phyloP scores from a whole-genome alignment of 176 grass and related monocot genomes.

The Musa itinerans region DNA sequence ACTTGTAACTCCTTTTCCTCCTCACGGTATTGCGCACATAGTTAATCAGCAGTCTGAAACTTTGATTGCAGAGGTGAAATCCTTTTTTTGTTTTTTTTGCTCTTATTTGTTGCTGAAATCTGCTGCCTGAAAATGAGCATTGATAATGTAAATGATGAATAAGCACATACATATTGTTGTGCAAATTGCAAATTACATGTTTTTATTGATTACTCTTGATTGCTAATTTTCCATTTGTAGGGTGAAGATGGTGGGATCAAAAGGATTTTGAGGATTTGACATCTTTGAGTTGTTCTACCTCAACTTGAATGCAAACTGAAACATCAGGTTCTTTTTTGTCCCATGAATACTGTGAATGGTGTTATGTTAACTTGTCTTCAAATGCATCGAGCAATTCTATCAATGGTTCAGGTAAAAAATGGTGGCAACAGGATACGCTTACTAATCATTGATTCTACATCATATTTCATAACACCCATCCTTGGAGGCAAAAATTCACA shows the following conservation, averaged over 20 bases:
- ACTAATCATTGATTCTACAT: constrained; percentile 82
- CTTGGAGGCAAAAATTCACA: constrained; percentile 59
- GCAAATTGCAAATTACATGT: background rate
- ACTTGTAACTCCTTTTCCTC: constrained; percentile 76
- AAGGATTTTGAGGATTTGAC: constrained; percentile 74
- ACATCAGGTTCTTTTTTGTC: constrained; percentile 35
- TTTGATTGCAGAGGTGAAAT: constrained; percentile 37
- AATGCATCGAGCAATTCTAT: constrained; percentile 10
- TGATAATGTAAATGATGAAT: background rate
- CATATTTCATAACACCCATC: constrained; percentile 64
- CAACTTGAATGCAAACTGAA: constrained; percentile 61
- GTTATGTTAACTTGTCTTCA: constrained; percentile 9
- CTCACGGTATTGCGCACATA: constrained; percentile 41
- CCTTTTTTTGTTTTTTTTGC: background rate
- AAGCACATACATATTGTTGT: background rate
- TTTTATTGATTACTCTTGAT: constrained; percentile 8
- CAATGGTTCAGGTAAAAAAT: constrained; percentile 34
- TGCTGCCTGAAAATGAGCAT: background rate
- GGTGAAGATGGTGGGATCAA: constrained; percentile 42
- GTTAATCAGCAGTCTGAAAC: constrained; percentile 30
- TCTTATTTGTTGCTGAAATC: background rate
- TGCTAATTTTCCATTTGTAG: constrained; percentile 26
- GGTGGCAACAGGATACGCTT: constrained; percentile 47
- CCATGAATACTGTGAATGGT: background rate
- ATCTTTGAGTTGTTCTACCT: constrained; percentile 67